phyloP scores from a whole-genome alignment of 345 rosid species.

The Melaleuca quinquenervia region DNA sequence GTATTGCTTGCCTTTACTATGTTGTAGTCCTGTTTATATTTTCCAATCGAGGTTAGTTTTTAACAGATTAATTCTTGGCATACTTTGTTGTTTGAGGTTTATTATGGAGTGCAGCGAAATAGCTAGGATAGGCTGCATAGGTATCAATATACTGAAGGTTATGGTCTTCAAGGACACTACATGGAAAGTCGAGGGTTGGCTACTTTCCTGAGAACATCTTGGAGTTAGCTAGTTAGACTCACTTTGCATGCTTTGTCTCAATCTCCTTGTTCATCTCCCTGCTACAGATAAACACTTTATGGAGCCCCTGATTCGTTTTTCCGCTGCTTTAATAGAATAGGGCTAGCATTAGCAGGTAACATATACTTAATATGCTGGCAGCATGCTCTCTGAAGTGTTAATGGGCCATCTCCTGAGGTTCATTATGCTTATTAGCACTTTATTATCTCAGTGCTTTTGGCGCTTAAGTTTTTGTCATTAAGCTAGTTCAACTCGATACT shows the following conservation, averaged over 20 bases:
- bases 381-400: not conserved
- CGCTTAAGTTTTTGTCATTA: not conserved
- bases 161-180: not conserved
- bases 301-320: not conserved
- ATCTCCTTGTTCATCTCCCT: not conserved
- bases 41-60: not conserved
- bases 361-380: not conserved
- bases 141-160: not conserved
- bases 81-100: not conserved
- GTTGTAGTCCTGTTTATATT: not conserved
- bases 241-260: not conserved
- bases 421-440: not conserved
- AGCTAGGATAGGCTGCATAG: not conserved
- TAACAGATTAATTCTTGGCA: not conserved
- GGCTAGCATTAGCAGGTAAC: not conserved
- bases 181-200: not conserved
- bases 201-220: not conserved
- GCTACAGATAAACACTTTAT: not conserved
- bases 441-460: not conserved
- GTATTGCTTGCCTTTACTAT: not conserved
- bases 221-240: not conserved
- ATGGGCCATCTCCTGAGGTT: not conserved
- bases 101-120: not conserved
- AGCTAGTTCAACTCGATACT: not conserved
- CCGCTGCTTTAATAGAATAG: not conserved